Evolutionary conservation across 75 land plant genomes (phyloP).

Genomic region (Ceratopteris richardii): DNA sequence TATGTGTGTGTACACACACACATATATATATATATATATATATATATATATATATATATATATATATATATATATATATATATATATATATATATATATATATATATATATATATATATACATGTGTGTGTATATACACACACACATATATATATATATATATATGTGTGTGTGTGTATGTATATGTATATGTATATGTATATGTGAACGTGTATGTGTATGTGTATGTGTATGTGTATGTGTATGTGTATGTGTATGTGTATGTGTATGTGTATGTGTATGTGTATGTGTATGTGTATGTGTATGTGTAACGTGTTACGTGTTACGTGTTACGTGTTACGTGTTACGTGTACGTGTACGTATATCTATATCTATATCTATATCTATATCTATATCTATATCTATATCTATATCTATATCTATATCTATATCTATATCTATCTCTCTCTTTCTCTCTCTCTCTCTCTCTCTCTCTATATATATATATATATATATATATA

Average conservation of each 20-base stretch:
- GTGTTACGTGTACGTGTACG: not conserved
- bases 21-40: not conserved
- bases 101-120: not conserved
- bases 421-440: no score
- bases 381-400: not conserved
- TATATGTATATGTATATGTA: not conserved
- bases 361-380: not conserved
- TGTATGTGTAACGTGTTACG: not conserved
- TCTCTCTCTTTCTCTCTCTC: no score
- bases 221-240: not conserved
- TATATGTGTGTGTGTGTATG: not conserved
- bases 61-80: not conserved
- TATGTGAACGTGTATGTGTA: no score
- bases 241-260: not conserved
- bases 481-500: not conserved
- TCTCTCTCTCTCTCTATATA: no score
- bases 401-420: not conserved
- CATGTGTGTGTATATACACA: not conserved
- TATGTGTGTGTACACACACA: not conserved
- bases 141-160: not conserved
- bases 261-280: not conserved
- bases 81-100: not conserved
- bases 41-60: not conserved
- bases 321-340: no score
- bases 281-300: not conserved